A percentile compares a stretch with the other conserved stretches of the same genome.
Conservation (phyloP, 1,284 basidiomycete genomes). For the Sparassis latifolia region DNA sequence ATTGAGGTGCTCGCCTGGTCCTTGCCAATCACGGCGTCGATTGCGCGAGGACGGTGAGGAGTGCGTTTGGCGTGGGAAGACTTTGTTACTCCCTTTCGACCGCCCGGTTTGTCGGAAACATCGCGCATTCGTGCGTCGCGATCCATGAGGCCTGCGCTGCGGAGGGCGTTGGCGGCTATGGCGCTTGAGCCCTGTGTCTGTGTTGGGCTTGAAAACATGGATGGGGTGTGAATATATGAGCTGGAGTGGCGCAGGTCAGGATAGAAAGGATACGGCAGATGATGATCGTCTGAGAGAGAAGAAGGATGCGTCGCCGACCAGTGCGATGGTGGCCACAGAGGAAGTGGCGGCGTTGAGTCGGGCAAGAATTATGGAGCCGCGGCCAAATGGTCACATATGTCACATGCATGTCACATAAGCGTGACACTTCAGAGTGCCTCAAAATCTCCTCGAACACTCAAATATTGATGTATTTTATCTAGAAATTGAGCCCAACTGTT, state of each 20-base stretch:
- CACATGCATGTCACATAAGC: slow-evolving; percentile 2
- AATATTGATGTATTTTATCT: too few species aligned
- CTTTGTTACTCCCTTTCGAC: slow-evolving; percentile 57
- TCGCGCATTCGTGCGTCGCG: slow-evolving; percentile 68
- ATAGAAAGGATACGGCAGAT: not conserved
- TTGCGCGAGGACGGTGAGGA: slow-evolving; percentile 50
- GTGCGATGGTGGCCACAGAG: not conserved
- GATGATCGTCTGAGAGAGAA: not conserved
- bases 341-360: slow-evolving; percentile 7
- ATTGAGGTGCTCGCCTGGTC: slow-evolving; percentile 39
- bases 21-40: slow-evolving; percentile 46
- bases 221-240: not conserved
- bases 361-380: slow-evolving; percentile 6
- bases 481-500: too few species aligned
- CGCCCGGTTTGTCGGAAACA: slow-evolving; percentile 55
- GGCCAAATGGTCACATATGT: slow-evolving; percentile 2
- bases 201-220: slow-evolving; percentile 49
- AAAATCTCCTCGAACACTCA: too few species aligned
- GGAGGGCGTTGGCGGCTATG: slow-evolving; percentile 53
- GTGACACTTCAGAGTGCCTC: not conserved
- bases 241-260: slow-evolving; percentile 8
- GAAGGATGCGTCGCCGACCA: slow-evolving; percentile 5
- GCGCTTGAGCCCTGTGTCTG: slow-evolving; percentile 42
- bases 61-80: slow-evolving; percentile 44
- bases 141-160: slow-evolving; percentile 67